Base-by-base conservation (phyloP, 2,329 filamentous ascomycete genomes). In the Sporothrix schenckii region DNA sequence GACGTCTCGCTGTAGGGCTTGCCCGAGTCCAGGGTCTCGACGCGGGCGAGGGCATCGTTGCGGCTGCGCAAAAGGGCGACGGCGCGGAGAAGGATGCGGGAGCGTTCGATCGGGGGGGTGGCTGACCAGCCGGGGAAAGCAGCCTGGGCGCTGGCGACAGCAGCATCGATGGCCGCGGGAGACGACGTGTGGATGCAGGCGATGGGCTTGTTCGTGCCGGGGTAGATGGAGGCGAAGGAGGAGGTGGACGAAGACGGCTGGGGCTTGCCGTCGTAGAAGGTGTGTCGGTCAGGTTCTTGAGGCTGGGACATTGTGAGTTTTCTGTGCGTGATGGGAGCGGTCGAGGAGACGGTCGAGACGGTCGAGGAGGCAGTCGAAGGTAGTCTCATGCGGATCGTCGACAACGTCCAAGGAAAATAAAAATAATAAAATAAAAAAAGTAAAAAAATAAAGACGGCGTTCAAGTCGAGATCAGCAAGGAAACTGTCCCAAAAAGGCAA, bases 1-100 rank as follows among this genome's bases (percentile, higher is more conserved):
- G 90, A 92, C 3, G 93, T 97, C 80, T 97, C 93, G 3, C 90
- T 91, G 80, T 87, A 94, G 9, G 93, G 88, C 80, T 96, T 96
- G 77, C 93, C 93, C 0, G 93, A 96, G 79, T 97, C 93, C 76
- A 90, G 84, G 1, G 92, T 96, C 81, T 97, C 93, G 70, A 92
- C 83, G 70, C 85, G 85, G 66, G 93, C 93, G 54, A 97, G 89
- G 70, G 89, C 88, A 76, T 96, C 91, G 79, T 96, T 96, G 73
- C 89, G 88, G 73, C 88, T 81, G 61, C 92, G 90, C 14, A 97
- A 84, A 16, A 97, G 80, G 61, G 87, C 81, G 21, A 91, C 92
- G 2, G 93, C 92, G 77, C 87, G 88, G 41, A 93, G 90, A 11
- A 97, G 87, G 75, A 96, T 90, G 70, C 91, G 88, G 0, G 92